Evolutionary conservation across 352 stramenopile genomes (phyloP), one percentile per base, ranked within the genome.

Genomic region (Phytopythium litorale): DNA sequence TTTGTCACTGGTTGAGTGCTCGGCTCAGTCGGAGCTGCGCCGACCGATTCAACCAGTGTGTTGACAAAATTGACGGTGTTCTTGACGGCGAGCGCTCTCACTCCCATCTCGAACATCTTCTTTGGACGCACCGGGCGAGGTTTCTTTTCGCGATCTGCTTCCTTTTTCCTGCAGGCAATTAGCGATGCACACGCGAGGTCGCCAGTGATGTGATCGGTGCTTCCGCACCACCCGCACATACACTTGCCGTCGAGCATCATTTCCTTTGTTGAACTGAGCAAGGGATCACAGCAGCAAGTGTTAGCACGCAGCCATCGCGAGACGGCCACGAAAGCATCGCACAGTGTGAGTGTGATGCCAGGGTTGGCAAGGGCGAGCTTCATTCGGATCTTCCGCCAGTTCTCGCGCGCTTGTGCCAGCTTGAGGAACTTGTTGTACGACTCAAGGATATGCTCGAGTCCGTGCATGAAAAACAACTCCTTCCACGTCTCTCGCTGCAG

Each of bases 201-300:
- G 40, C 85, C 85, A 33, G 85, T 92, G 30, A 81, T 90, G 58
- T 94, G 85, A 23, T 91, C 79, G 8, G 64, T 55, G 38, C 79
- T 90, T 33, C 85, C 85, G 49, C 85, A 94, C 85, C 85, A 94
- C 12, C 79, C 79, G 46, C 85, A 94, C 40, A 91, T 75, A 38
- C 82, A 91, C 56, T 88, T 84, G n/a, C 79, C 85, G 43, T 94
- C 83, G 62, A 87, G 76, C 85, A 94, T 92, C 85, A 94, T 92
- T 25, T 75, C 73, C 49, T 87, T 89, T 7, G 85, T 92, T 0
- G 85, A 89, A 30, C 85, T 94, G 59, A 23, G 15, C 28, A 21
- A 30, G 7, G 0, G 9, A 42, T 18, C 30, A 12, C 18, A 35
- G 16, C 15, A 37, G 12, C 6, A 21, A 16, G 12, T 4, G 33